A percentile compares a stretch with the other conserved stretches of the same genome.
Evolutionary conservation across 345 rosid genomes (phyloP).

Genomic region (Barbarea vulgaris): DNA sequence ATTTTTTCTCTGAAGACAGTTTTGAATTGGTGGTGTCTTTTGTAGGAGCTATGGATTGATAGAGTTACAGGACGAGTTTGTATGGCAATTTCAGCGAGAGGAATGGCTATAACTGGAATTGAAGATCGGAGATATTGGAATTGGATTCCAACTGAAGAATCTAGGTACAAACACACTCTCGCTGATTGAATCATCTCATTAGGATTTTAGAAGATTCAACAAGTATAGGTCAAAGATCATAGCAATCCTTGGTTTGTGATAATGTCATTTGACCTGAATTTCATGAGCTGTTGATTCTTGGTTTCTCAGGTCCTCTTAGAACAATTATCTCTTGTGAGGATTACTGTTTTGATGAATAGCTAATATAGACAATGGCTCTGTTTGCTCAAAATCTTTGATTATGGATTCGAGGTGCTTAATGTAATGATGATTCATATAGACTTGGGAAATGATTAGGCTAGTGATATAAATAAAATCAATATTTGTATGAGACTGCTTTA

Average conservation of each 20-base stretch:
- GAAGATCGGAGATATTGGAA: conserved; percentile 97
- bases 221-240: conserved; percentile 2
- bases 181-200: conserved; percentile 17
- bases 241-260: background rate
- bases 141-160: conserved; percentile 91
- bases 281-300: conserved; percentile 12
- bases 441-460: background rate
- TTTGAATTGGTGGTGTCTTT: background rate
- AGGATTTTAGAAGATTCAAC: background rate
- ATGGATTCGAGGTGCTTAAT: background rate
- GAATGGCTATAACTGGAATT: conserved; percentile 90
- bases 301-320: background rate
- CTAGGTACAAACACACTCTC: conserved; percentile 73
- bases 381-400: background rate
- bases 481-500: background rate
- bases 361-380: background rate
- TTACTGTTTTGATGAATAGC: background rate
- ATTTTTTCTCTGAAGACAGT: background rate
- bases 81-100: conserved; percentile 85
- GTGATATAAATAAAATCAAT: background rate
- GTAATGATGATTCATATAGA: background rate
- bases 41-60: conserved; percentile 91
- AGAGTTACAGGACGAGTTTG: conserved; percentile 86
- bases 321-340: background rate
- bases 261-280: background rate